These are phyloP conservation scores for Colletotrichum endophyticum DNA, from an alignment of 2,329 filamentous ascomycete genomes.

Conservation along the genomic window DNA sequence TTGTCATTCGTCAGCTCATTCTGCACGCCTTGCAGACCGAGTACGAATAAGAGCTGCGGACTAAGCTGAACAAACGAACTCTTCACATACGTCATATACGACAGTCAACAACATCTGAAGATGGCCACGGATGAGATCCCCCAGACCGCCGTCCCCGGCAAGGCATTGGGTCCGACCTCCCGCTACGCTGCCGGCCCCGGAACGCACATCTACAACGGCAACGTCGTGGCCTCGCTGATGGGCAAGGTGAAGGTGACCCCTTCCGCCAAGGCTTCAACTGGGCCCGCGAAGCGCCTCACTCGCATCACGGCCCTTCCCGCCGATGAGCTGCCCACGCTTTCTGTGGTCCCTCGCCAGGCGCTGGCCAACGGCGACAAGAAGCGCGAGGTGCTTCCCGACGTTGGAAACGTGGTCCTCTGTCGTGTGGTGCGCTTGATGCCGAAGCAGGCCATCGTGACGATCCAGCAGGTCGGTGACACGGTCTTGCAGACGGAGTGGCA, in stretches of 20 bases:
- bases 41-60: not conserved
- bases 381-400: slow-evolving; percentile 79
- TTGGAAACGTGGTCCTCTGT: slow-evolving; percentile 81
- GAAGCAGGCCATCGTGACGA: slow-evolving; percentile 83
- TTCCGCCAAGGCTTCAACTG: slow-evolving; percentile 49
- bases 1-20: not conserved
- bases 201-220: slow-evolving; percentile 78
- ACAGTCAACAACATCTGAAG: not conserved
- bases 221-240: slow-evolving; percentile 82
- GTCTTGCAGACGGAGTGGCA: slow-evolving; percentile 82
- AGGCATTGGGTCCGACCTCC: slow-evolving; percentile 71
- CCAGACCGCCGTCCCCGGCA: slow-evolving; percentile 79
- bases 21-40: not conserved
- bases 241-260: slow-evolving; percentile 68
- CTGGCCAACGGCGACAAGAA: slow-evolving; percentile 43
- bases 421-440: slow-evolving; percentile 85
- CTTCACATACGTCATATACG: slow-evolving; percentile 3
- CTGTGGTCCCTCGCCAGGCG: slow-evolving; percentile 50
- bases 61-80: not conserved
- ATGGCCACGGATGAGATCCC: slow-evolving; percentile 43
- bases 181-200: slow-evolving; percentile 79
- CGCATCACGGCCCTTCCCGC: slow-evolving; percentile 55
- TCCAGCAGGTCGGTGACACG: slow-evolving; percentile 78
- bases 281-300: slow-evolving; percentile 63
- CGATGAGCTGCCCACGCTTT: slow-evolving; percentile 56